A percentile compares a stretch with the other conserved stretches of the same genome.
Evolutionary conservation across 1,284 basidiomycete species (phyloP).

Genomic region (Phellopilus nigrolimitatus): DNA sequence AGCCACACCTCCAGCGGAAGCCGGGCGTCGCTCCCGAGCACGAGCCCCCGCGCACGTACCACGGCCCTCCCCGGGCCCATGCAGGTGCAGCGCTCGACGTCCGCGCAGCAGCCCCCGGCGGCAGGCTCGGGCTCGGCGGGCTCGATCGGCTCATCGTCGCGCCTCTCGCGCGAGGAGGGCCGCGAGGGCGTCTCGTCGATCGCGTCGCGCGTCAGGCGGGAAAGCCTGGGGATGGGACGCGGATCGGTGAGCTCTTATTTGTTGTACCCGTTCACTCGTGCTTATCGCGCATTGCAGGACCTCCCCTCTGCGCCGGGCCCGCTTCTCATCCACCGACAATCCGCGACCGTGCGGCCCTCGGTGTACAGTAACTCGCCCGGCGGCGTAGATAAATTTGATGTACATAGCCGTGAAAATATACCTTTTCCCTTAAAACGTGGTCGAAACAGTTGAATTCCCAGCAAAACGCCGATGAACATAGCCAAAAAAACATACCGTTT

Average conservation of each 20-base stretch:
- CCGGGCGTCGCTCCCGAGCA: constrained; percentile 16
- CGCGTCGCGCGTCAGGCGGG: constrained; percentile 38
- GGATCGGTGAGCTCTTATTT: constrained; percentile 30
- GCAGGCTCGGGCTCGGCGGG: constrained; percentile 28
- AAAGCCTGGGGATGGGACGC: constrained; percentile 35
- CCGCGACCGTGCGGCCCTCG: constrained; percentile 52
- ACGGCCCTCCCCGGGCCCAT: constrained; percentile 33
- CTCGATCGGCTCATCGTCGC: constrained; percentile 33
- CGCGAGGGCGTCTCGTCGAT: constrained; percentile 27
- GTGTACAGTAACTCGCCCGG: too few relatives aligned
- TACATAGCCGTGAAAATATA: too few relatives aligned
- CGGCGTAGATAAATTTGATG: too few relatives aligned
- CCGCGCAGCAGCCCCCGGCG: constrained; percentile 2
- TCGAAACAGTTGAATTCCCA: too few relatives aligned
- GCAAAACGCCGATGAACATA: too few relatives aligned
- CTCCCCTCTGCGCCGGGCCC: constrained; percentile 37
- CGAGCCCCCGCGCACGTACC: constrained; percentile 33
- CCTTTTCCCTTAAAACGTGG: too few relatives aligned
- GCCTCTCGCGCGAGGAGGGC: constrained; percentile 37
- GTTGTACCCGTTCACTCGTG: background rate
- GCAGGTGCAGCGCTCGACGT: constrained; percentile 14
- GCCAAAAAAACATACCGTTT: too few relatives aligned
- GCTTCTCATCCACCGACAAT: constrained; percentile 51
- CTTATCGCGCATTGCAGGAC: constrained; percentile 23
- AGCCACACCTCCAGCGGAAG: constrained; percentile 10